Conservation (phyloP, 1,284 basidiomycete genomes). For the Ceratobasidium sp. region DNA sequence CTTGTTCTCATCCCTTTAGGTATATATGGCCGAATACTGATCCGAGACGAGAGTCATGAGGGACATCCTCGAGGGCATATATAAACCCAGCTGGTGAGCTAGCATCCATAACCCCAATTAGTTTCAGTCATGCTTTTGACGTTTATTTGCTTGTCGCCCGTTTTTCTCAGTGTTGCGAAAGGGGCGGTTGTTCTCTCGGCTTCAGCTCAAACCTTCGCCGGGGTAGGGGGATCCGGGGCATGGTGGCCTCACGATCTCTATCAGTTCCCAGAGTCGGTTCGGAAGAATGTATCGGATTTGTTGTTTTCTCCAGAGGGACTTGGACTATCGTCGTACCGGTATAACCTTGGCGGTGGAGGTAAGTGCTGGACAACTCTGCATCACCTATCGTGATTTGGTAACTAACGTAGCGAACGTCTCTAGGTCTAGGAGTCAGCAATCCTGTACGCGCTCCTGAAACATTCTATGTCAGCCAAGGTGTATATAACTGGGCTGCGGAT, state of each 20-base stretch:
- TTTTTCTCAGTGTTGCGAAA: not conserved
- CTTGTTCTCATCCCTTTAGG: conserved; percentile 28
- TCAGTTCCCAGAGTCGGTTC: conserved; percentile 56
- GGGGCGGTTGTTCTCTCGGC: conserved; percentile 39
- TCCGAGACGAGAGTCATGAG: not conserved
- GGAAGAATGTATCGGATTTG: conserved; percentile 57
- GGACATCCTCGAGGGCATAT: not conserved
- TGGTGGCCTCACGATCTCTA: conserved; percentile 62
- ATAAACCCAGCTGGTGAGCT: not conserved
- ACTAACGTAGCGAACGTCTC: conserved; percentile 29
- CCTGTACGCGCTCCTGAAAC: conserved; percentile 58
- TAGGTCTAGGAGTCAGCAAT: conserved; percentile 43
- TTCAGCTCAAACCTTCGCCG: conserved; percentile 51
- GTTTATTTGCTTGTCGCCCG: not conserved
- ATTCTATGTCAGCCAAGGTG: conserved; percentile 57
- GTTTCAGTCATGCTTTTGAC: not conserved
- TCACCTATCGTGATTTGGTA: not conserved
- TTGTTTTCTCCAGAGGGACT: conserved; percentile 57
- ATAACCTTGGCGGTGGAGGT: conserved; percentile 60
- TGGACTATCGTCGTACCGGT: conserved; percentile 60
- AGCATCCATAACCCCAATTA: not conserved
- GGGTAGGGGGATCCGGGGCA: conserved; percentile 57
- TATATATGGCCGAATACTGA: not conserved
- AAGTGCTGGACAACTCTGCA: conserved; percentile 52
- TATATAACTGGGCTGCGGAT: conserved; percentile 58